Conservation (phyloP, 352 stramenopile species). For the Phytopythium helicoides region DNA sequence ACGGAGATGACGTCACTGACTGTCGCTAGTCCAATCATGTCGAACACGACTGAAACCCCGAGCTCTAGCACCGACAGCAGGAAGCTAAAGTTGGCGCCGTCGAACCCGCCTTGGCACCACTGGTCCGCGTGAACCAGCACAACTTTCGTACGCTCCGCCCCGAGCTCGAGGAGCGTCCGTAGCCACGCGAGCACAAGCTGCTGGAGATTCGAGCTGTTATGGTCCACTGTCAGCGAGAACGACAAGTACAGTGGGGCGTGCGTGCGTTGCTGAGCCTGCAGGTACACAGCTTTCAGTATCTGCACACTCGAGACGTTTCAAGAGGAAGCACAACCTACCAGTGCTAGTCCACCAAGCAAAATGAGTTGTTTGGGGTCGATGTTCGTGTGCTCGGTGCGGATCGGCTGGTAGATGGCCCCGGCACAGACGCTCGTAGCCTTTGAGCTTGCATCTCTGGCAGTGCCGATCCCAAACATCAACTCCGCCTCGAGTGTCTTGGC, state of each 20-base stretch:
- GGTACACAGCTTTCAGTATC: no score
- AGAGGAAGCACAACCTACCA: slow-evolving; percentile 21
- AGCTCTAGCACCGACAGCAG: slow-evolving; percentile 34
- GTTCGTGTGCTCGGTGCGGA: slow-evolving; percentile 18
- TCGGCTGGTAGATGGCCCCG: slow-evolving; percentile 69
- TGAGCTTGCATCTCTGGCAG: neutral
- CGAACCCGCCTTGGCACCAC: slow-evolving; percentile 34
- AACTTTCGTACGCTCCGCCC: slow-evolving; percentile 42
- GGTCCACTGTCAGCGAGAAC: slow-evolving; percentile 28
- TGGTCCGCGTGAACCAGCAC: slow-evolving; percentile 69
- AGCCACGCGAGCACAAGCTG: slow-evolving; percentile 35
- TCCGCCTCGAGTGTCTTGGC: slow-evolving; percentile 59
- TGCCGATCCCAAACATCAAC: slow-evolving; percentile 60
- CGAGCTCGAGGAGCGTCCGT: slow-evolving; percentile 22
- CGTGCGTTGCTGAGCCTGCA: slow-evolving; percentile 49
- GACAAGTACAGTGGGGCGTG: slow-evolving; percentile 67
- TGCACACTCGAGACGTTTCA: no score
- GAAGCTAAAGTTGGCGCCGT: slow-evolving; percentile 21
- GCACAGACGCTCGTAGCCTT: slow-evolving; percentile 18
- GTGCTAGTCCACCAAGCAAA: slow-evolving; percentile 30
- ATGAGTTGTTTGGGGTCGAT: slow-evolving; percentile 24
- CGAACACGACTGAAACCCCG: slow-evolving; percentile 54
- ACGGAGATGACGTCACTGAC: slow-evolving; percentile 51
- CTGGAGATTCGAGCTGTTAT: slow-evolving; percentile 4
- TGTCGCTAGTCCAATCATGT: slow-evolving; percentile 58